phyloP scores from a whole-genome alignment of 495 filamentous ascomycete species.

The Letharia columbiana region DNA sequence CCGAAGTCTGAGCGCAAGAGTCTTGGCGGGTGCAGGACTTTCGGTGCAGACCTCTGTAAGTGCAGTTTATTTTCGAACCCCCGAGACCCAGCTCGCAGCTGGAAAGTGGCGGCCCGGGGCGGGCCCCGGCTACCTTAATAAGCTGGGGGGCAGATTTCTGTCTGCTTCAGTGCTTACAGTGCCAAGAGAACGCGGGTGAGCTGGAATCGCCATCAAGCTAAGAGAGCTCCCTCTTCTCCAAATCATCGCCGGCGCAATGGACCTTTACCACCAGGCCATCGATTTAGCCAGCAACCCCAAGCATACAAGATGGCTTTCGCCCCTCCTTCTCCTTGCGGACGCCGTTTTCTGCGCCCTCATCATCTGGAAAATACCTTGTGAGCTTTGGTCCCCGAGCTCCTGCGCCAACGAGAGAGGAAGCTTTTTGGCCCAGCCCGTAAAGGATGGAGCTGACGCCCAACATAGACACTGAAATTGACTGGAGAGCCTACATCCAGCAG shows the following conservation, averaged over 20 bases:
- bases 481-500: conserved; percentile 95
- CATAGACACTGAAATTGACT: conserved; percentile 97
- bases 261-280: conserved; percentile 23
- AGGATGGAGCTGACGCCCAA: conserved; percentile 10
- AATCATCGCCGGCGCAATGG: conserved; percentile 23
- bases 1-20: no score
- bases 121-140: no score
- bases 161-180: no score
- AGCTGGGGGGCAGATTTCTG: no score
- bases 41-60: no score
- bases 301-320: conserved; percentile 55
- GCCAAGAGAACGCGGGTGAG: neutral
- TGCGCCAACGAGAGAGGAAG: neutral
- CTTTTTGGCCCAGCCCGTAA: neutral
- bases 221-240: neutral
- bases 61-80: no score
- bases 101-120: no score
- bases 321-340: conserved; percentile 64
- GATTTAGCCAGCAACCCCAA: conserved; percentile 41
- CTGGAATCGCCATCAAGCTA: neutral
- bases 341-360: conserved; percentile 63
- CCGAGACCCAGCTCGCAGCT: no score
- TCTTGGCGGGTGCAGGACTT: no score
- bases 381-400: conserved; percentile 25
- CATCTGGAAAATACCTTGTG: conserved; percentile 83